Evolutionary conservation across 495 filamentous ascomycete species (phyloP).

Genomic region (Aspergillus cavernicola): DNA sequence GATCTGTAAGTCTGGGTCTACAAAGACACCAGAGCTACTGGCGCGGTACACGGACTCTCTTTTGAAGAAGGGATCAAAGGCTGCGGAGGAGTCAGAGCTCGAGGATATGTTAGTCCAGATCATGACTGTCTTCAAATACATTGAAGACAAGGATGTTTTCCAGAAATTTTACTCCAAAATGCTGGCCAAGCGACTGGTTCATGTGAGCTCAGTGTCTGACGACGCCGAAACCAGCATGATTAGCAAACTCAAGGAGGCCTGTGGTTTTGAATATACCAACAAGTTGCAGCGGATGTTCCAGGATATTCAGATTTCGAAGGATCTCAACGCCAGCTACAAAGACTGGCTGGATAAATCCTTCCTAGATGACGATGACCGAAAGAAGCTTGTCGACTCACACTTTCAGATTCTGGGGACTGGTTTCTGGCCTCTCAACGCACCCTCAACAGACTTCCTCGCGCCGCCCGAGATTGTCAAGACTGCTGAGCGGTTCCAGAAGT

Average conservation of each 20-base stretch:
- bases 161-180: slow-evolving; percentile 99
- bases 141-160: slow-evolving; percentile 99
- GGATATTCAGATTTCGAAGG: slow-evolving; percentile 97
- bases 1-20: slow-evolving; percentile 87
- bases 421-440: slow-evolving; percentile 91
- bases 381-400: slow-evolving; percentile 64
- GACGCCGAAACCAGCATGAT: slow-evolving; percentile 99
- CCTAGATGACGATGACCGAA: slow-evolving; percentile 58
- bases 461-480: slow-evolving; percentile 81
- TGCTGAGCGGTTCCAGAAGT: slow-evolving; percentile 81
- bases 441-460: slow-evolving; percentile 79
- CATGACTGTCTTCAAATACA: slow-evolving; percentile 99
- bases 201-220: slow-evolving; percentile 89
- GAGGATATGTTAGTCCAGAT: slow-evolving; percentile 90
- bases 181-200: slow-evolving; percentile 91
- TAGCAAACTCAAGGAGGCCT: slow-evolving; percentile 97
- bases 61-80: slow-evolving; percentile 86
- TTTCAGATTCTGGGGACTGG: slow-evolving; percentile 92
- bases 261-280: slow-evolving; percentile 98
- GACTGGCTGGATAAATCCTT: slow-evolving; percentile 57
- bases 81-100: slow-evolving; percentile 87
- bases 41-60: slow-evolving; percentile 95
- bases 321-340: slow-evolving; percentile 84
- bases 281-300: slow-evolving; percentile 99
- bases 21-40: slow-evolving; percentile 88